Evolutionary conservation across 306 rosid species (phyloP).

Genomic region (Prunus davidiana): DNA sequence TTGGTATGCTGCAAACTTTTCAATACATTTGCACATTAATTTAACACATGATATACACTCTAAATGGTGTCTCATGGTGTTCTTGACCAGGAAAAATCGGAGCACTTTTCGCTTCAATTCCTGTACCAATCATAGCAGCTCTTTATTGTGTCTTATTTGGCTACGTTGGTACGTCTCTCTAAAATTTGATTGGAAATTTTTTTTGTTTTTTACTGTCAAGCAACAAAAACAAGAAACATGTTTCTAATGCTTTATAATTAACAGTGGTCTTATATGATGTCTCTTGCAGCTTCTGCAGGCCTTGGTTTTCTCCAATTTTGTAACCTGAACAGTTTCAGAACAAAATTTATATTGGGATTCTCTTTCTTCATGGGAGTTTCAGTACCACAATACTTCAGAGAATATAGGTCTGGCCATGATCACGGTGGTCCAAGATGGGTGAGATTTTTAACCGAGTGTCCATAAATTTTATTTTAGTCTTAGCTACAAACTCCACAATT

Average conservation of each 20-base stretch:
- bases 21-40: background rate
- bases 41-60: background rate
- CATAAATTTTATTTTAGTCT: too few relatives aligned
- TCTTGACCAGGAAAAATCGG: constrained; percentile 65
- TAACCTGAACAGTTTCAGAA: constrained; percentile 79
- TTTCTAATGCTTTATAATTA: background rate
- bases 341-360: constrained; percentile 66
- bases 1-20: constrained; percentile 43
- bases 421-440: constrained; percentile 59
- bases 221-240: background rate
- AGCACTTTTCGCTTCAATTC: constrained; percentile 71
- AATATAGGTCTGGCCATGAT: constrained; percentile 35
- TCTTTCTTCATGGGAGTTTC: constrained; percentile 83
- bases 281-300: constrained; percentile 67
- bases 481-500: background rate
- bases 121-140: constrained; percentile 81
- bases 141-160: constrained; percentile 67
- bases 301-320: constrained; percentile 86
- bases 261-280: background rate
- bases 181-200: too few relatives aligned
- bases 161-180: constrained; percentile 59
- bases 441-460: constrained; percentile 25
- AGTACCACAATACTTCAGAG: constrained; percentile 81
- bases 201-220: background rate
- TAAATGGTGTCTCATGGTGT: background rate